A percentile compares a stretch with the other conserved stretches of the same genome.
These are phyloP conservation scores for Skeletonema grethae DNA, from an alignment of 108 stramenopile species.

Conservation along the genomic window DNA sequence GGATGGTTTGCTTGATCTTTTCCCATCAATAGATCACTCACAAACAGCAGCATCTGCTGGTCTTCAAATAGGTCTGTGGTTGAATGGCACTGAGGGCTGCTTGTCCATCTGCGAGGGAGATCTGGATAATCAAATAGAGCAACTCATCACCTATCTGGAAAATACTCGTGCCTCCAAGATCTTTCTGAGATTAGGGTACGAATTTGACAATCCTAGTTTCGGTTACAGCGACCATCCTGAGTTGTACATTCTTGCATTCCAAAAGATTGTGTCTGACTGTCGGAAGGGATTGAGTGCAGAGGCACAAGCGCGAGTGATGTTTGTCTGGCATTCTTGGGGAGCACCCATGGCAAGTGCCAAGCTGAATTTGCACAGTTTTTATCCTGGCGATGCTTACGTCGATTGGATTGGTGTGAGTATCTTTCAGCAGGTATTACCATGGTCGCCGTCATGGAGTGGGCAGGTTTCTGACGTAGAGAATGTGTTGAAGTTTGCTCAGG, in stretches of 20 bases:
- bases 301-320: conserved; percentile 45
- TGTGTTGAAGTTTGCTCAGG: conserved; percentile 74
- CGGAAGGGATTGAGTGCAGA: conserved; percentile 31
- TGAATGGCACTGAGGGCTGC: conserved; percentile 78
- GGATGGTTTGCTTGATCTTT: conserved; percentile 45
- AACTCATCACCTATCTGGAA: conserved; percentile 52
- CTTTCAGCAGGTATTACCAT: conserved; percentile 82
- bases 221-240: conserved; percentile 65
- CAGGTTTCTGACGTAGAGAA: conserved; percentile 56
- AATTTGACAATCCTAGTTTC: conserved; percentile 86
- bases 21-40: conserved; percentile 17
- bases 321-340: conserved; percentile 91
- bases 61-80: conserved; percentile 83
- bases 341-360: conserved; percentile 51
- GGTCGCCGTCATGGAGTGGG: conserved; percentile 55
- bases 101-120: conserved; percentile 59
- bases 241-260: conserved; percentile 63
- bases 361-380: conserved; percentile 55
- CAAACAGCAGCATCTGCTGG: background rate
- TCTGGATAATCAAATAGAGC: conserved; percentile 58
- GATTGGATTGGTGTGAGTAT: conserved; percentile 87
- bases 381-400: conserved; percentile 75
- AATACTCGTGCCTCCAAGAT: conserved; percentile 49
- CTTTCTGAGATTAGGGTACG: conserved; percentile 80
- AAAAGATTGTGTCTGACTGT: conserved; percentile 57